Evolutionary conservation across 805 yeast species (phyloP).

Genomic region (Kodamaea neixiangensis): DNA sequence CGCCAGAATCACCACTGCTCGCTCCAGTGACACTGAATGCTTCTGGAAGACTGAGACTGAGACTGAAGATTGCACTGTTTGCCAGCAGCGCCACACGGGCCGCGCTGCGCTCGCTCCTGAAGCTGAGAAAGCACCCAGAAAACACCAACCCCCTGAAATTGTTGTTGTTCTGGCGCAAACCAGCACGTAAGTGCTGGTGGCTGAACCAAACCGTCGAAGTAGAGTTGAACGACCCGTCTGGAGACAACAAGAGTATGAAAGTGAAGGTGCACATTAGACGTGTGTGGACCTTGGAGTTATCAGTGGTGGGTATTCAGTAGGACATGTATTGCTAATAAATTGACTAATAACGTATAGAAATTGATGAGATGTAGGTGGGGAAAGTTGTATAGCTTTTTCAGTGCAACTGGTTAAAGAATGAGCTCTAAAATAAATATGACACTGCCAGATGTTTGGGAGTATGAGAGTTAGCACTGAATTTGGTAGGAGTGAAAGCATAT

Average conservation of each 20-base stretch:
- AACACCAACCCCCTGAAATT: slow-evolving; percentile 58
- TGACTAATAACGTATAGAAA: neutral
- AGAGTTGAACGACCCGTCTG: slow-evolving; percentile 28
- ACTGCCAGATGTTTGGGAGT: too few species aligned
- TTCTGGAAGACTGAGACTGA: slow-evolving; percentile 40
- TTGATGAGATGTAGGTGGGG: neutral
- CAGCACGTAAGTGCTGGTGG: slow-evolving; percentile 99
- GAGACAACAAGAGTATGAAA: slow-evolving; percentile 23
- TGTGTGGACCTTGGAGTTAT: slow-evolving; percentile 95
- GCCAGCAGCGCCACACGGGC: slow-evolving; percentile 55
- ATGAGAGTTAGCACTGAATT: too few species aligned
- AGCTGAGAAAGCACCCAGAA: slow-evolving; percentile 40
- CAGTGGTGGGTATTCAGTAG: slow-evolving; percentile 80
- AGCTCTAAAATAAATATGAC: too few species aligned
- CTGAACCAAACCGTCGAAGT: slow-evolving; percentile 58
- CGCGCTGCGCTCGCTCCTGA: slow-evolving; percentile 58
- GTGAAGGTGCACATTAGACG: slow-evolving; percentile 84
- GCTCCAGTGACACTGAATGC: slow-evolving; percentile 42
- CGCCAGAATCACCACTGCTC: slow-evolving; percentile 46
- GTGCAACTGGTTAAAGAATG: too few species aligned
- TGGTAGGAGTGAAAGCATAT: too few species aligned
- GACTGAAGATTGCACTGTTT: slow-evolving; percentile 59
- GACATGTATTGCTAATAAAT: neutral
- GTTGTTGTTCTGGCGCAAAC: slow-evolving; percentile 92
- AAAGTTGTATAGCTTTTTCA: too few species aligned